Evolutionary conservation across 345 rosid species (phyloP).

Genomic region (Syzygium aqueum): DNA sequence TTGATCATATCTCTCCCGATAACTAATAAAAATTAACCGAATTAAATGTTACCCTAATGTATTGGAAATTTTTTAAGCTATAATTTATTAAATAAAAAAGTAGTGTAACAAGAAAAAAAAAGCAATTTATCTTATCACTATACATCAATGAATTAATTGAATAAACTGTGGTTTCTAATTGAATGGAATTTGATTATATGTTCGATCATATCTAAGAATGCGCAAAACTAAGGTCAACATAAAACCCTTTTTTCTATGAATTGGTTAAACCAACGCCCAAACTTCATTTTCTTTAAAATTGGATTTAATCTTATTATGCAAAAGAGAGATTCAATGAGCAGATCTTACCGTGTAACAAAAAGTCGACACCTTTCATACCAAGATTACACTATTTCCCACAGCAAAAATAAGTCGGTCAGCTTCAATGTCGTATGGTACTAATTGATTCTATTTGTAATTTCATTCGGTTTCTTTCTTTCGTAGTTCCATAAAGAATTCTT

Average conservation of each 20-base stretch:
- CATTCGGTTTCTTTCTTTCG: neutral
- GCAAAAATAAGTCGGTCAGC: neutral
- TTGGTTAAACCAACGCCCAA: neutral
- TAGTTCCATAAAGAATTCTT: neutral
- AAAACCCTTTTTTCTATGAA: neutral
- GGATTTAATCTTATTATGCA: neutral
- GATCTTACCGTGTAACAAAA: neutral
- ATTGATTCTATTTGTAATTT: neutral
- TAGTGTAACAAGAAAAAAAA: neutral
- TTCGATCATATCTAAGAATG: neutral
- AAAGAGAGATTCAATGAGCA: neutral
- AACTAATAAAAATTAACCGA: neutral
- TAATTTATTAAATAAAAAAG: neutral
- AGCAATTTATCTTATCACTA: neutral
- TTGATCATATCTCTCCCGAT: neutral
- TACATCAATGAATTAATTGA: neutral
- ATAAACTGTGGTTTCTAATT: neutral
- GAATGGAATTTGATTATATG: neutral
- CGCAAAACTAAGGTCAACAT: neutral
- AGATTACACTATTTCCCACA: neutral
- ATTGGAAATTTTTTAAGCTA: neutral
- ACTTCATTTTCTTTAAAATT: neutral
- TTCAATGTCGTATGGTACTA: neutral
- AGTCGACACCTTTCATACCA: neutral
- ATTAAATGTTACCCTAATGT: neutral